Base-by-base conservation (phyloP, 176 grass and related monocot genomes). In the Paspalum notatum region DNA sequence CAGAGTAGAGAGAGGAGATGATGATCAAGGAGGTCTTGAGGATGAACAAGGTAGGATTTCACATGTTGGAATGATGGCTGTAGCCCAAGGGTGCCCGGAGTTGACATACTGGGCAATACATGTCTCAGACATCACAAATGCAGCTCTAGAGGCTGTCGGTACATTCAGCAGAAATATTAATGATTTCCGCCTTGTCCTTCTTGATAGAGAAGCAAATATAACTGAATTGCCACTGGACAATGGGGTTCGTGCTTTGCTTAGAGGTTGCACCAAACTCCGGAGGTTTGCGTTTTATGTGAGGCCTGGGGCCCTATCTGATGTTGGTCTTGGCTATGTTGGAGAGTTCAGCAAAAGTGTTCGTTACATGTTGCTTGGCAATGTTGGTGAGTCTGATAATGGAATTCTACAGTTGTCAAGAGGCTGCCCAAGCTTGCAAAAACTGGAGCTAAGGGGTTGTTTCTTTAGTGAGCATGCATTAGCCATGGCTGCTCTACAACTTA, bases 231-330 rank as follows among this genome's bases (percentile, higher is more conserved):
- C 96, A 62, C 93, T 99, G 39, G 96, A 99, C 81, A 90, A 87
- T 13, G 96, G 96, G 6, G 96, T 95, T 12, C 92, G 93, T 65
- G 86, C 84, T 78, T 83, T 99, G 62, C 79, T 99, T 50, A 83
- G 67, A 75, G 92, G 96, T 74, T 99, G 96, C 81, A 87, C 84
- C 78, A 93, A 93, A 58, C 92, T 99, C 49, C 81, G 24, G 27
- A 99, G 96, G 79, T 95, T 99, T 82, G 84, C 90, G 76, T 84
- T 99, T 87, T 99, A 99, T 85, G 88, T 99, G 60, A 95, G 96
- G 84, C 93, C 88, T 65, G 96, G 96, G 49, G 96, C 57, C 14
- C 84, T 99, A 62, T 93, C 96, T 7, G 96, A 99, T 76, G 46
- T 82, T 18, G 96, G 96, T 45, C 92, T 99, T 68, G 76, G 84